Conservation (phyloP, 352 stramenopile genomes). For the Globisporangium lucens region DNA sequence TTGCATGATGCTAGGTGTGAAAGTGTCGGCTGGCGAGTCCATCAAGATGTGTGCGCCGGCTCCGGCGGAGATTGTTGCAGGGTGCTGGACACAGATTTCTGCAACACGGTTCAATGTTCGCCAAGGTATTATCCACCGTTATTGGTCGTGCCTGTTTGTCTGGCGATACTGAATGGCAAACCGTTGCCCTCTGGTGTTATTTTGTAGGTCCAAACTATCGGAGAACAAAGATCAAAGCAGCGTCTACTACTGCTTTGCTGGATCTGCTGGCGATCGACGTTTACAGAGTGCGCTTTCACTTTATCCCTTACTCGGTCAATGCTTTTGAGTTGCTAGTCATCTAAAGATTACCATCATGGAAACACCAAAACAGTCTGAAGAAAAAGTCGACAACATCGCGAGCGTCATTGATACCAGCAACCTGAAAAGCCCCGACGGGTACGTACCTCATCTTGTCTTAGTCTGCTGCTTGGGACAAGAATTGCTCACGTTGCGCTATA, state of each 20-base stretch:
- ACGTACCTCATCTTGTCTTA: constrained; percentile 3
- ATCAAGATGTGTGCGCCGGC: constrained; percentile 46
- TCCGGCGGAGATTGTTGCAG: constrained; percentile 28
- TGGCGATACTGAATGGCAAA: background rate
- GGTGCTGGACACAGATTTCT: constrained; percentile 64
- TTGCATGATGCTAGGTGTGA: constrained; percentile 23
- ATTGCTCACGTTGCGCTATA: background rate
- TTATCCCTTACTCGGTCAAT: too few species aligned
- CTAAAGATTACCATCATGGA: background rate
- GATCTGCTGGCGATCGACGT: constrained; percentile 69
- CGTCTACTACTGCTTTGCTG: constrained; percentile 51
- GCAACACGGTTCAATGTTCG: constrained; percentile 80
- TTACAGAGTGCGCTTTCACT: constrained; percentile 39
- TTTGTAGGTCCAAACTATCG: constrained; percentile 65
- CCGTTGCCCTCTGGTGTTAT: background rate
- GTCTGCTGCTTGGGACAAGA: too few species aligned
- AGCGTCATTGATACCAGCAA: constrained; percentile 60
- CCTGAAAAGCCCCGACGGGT: constrained; percentile 30
- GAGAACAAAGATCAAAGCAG: constrained; percentile 67
- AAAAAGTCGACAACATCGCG: constrained; percentile 72
- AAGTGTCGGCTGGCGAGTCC: constrained; percentile 48
- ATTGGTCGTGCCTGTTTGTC: background rate
- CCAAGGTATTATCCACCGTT: constrained; percentile 33
- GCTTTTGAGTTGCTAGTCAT: background rate
- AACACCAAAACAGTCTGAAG: constrained; percentile 38